Evolutionary conservation across 2,329 filamentous ascomycete genomes (phyloP).

Genomic region (Cryphonectria naterciae): DNA sequence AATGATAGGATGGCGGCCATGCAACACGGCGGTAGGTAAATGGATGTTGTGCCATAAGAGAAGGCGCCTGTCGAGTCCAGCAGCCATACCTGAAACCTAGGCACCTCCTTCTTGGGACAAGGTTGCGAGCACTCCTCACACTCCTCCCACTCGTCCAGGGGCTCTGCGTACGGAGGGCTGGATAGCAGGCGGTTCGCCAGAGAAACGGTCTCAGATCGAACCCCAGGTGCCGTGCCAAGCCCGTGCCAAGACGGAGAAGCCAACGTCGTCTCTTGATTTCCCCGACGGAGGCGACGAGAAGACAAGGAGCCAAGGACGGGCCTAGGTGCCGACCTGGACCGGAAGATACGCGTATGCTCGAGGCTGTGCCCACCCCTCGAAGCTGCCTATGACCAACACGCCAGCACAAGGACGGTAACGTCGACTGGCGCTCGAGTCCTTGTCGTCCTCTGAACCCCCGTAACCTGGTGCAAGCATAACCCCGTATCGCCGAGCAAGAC

Average conservation of each 20-base stretch:
- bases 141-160: not conserved
- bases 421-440: not conserved
- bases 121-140: not conserved
- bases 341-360: not conserved
- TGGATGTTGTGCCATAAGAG: not conserved
- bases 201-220: not conserved
- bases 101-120: not conserved
- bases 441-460: not conserved
- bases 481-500: constrained; percentile 9
- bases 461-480: not conserved
- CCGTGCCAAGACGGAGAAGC: constrained; percentile 20
- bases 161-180: not conserved
- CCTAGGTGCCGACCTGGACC: not conserved
- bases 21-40: not conserved
- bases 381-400: not conserved
- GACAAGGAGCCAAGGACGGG: not conserved
- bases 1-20: not conserved
- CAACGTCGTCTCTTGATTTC: constrained; percentile 16
- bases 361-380: not conserved
- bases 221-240: constrained; percentile 10
- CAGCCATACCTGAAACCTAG: constrained; percentile 1
- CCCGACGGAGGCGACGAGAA: not conserved
- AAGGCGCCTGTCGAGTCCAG: not conserved
- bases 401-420: not conserved
- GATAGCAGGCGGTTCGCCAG: not conserved